Conservation (phyloP, 2,329 filamentous ascomycete species). For the Pseudocercospora crystallina region DNA sequence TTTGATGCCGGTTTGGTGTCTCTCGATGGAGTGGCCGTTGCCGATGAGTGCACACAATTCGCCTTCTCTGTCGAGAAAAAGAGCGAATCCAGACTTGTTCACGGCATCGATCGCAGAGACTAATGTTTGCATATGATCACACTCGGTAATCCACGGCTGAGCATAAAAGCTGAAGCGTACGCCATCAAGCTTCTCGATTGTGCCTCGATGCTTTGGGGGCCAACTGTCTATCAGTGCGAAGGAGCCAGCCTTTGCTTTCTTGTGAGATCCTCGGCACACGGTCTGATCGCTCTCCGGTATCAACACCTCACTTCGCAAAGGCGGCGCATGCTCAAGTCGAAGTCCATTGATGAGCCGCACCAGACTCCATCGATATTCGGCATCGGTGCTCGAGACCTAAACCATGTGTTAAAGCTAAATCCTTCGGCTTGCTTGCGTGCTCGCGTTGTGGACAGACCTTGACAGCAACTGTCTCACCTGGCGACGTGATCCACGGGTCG, state of each 20-base stretch:
- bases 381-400: conserved; percentile 3
- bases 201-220: background rate
- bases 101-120: background rate
- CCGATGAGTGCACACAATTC: background rate
- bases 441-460: conserved; percentile 1
- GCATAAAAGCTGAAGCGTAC: conserved; percentile 4
- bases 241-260: background rate
- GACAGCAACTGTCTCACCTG: conserved; percentile 2
- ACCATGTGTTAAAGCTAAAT: background rate
- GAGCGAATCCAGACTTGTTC: background rate
- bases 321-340: background rate
- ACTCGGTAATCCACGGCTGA: conserved; percentile 1
- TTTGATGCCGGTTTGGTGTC: background rate
- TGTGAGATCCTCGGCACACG: background rate
- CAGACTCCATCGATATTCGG: conserved; percentile 2
- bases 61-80: background rate
- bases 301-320: conserved; percentile 1
- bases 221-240: conserved; percentile 1
- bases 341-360: conserved; percentile 2
- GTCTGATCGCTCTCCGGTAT: background rate
- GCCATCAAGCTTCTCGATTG: background rate
- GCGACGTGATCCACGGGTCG: conserved; percentile 6
- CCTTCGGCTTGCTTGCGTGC: no score
- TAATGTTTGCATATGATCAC: background rate
- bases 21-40: background rate